phyloP scores from a whole-genome alignment of 139 green algal genomes.

The Chlamydomonas schloesseri region DNA sequence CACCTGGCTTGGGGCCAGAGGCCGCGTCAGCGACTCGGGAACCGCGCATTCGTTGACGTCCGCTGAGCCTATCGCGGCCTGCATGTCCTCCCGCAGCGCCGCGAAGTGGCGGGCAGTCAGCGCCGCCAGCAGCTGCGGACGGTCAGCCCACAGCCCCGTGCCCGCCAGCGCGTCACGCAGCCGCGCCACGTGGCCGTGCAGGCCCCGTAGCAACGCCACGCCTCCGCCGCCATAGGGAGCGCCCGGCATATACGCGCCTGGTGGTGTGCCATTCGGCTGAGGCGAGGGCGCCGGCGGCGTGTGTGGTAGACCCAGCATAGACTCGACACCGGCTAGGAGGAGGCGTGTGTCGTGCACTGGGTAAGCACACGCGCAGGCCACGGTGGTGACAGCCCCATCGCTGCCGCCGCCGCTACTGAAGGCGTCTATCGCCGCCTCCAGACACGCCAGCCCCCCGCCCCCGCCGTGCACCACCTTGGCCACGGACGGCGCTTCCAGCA shows the following conservation, averaged over 20 bases:
- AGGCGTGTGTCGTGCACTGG: constrained; percentile 5
- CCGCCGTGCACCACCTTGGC: constrained; percentile 32
- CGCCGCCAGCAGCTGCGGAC: neutral
- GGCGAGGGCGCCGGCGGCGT: neutral
- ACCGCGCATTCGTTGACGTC: neutral
- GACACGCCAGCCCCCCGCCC: neutral
- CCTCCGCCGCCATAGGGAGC: no score
- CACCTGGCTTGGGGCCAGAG: neutral
- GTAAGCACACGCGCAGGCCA: no score
- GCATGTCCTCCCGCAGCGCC: neutral
- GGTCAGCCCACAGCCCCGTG: neutral
- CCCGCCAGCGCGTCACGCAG: neutral
- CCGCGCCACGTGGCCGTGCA: neutral
- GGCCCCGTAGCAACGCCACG: no score
- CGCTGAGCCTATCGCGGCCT: no score
- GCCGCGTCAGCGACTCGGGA: neutral
- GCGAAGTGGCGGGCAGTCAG: neutral
- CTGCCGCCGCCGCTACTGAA: neutral
- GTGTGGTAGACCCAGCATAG: neutral
- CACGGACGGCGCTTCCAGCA: neutral
- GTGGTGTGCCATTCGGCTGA: no score
- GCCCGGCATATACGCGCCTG: no score
- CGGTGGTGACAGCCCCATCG: neutral
- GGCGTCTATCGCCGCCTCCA: neutral
- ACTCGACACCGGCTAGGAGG: neutral